Percentiles rank a stretch among this genome's conserved stretches.
These are phyloP conservation scores for Amaranthus palmeri DNA, from an alignment of 148 eudicot genomes.

Conservation along the genomic window DNA sequence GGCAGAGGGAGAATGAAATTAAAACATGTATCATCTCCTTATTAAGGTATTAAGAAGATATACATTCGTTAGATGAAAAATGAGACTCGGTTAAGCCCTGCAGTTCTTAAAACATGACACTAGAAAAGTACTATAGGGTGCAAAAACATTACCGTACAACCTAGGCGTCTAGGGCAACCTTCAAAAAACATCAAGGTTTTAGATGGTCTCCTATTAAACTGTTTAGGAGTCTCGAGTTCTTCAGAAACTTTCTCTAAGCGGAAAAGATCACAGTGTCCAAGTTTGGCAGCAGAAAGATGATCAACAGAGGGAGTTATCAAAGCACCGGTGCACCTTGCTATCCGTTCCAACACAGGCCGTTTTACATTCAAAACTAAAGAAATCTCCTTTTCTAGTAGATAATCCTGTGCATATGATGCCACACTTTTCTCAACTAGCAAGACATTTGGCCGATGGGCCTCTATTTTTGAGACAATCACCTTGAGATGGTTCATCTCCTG, in stretches of 20 bases:
- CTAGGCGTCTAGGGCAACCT: constrained; percentile 93
- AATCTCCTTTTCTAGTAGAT: constrained; percentile 81
- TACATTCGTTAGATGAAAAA: not conserved
- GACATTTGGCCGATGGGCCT: constrained; percentile 83
- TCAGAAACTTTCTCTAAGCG: constrained; percentile 71
- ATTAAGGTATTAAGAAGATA: not conserved
- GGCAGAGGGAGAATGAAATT: too few species aligned
- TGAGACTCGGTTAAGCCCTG: not conserved
- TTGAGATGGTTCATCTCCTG: constrained; percentile 91
- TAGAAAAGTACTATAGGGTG: not conserved
- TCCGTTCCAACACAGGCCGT: constrained; percentile 69
- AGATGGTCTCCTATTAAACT: constrained; percentile 50
- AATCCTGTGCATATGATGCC: constrained; percentile 89
- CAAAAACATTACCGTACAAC: constrained; percentile 80
- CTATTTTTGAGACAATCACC: constrained; percentile 78
- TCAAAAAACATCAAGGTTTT: constrained; percentile 96
- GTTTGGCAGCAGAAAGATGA: constrained; percentile 46
- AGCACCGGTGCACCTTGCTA: constrained; percentile 93
- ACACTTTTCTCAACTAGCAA: constrained; percentile 96
- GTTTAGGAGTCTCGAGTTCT: constrained; percentile 60
- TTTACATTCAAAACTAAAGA: constrained; percentile 94
- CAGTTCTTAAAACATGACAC: not conserved
- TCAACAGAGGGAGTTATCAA: constrained; percentile 66
- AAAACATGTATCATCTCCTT: not conserved
- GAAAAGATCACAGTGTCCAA: constrained; percentile 90